Percentiles rank a stretch among this genome's conserved stretches.
Conservation (phyloP, 75 land plant species). For the Cunninghamia lanceolata region DNA sequence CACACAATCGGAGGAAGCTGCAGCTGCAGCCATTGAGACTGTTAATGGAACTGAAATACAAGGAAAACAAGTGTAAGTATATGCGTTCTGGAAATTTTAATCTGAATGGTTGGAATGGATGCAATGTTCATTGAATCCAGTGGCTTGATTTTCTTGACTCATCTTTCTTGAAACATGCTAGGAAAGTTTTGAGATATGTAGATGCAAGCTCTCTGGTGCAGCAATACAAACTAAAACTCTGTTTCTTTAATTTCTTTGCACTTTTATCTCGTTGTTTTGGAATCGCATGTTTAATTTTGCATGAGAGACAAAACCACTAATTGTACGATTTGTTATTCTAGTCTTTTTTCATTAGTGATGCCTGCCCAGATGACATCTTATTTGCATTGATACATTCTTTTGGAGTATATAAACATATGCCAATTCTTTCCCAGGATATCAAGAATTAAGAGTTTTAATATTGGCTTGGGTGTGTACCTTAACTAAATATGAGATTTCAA, state of each 20-base stretch:
- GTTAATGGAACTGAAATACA: slow-evolving; percentile 33
- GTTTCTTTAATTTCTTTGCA: neutral
- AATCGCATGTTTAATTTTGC: neutral
- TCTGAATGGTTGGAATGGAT: neutral
- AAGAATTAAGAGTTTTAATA: too few relatives aligned
- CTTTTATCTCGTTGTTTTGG: neutral
- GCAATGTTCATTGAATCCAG: neutral
- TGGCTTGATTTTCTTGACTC: neutral
- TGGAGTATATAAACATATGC: too few relatives aligned
- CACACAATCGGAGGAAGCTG: slow-evolving; percentile 55
- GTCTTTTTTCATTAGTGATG: neutral
- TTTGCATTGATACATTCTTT: neutral
- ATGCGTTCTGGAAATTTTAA: too few relatives aligned
- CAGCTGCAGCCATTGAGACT: slow-evolving; percentile 53
- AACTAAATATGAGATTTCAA: too few relatives aligned
- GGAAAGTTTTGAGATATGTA: neutral
- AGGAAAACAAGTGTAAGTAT: too few relatives aligned
- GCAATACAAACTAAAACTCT: neutral
- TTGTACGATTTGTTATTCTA: too few relatives aligned
- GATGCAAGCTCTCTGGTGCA: neutral
- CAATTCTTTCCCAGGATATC: too few relatives aligned
- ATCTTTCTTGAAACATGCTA: too few relatives aligned
- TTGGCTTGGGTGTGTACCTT: too few relatives aligned
- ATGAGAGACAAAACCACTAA: neutral
- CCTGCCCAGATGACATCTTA: neutral